A percentile compares a stretch with the other conserved stretches of the same genome.
These are phyloP conservation scores for grape (Vitis vinifera) DNA, from an alignment of 164 flowering plant species.

Conservation along the genomic window DNA sequence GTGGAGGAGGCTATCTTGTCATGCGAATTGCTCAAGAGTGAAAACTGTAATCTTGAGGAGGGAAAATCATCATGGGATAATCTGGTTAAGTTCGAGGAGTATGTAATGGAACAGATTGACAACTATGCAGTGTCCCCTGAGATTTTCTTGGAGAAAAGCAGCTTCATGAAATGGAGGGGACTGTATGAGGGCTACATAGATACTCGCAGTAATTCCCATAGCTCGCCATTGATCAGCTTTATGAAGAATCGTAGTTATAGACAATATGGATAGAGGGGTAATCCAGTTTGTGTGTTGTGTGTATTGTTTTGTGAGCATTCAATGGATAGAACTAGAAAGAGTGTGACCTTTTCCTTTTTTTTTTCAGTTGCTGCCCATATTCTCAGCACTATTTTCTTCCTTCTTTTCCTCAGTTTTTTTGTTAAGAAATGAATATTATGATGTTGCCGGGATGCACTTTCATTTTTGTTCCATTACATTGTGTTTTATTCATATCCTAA, in stretches of 20 bases:
- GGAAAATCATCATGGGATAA: conserved; percentile 1
- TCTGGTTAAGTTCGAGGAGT: conserved; percentile 28
- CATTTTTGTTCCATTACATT: too few relatives aligned
- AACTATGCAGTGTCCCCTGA: conserved; percentile 35
- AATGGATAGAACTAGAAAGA: too few relatives aligned
- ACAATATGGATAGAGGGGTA: neutral
- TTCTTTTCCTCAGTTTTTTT: too few relatives aligned
- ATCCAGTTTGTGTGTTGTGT: too few relatives aligned
- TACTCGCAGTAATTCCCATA: neutral
- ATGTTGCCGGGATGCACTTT: too few relatives aligned
- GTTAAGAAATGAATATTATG: too few relatives aligned
- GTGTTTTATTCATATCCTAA: too few relatives aligned
- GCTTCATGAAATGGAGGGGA: conserved; percentile 53
- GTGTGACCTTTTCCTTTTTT: too few relatives aligned
- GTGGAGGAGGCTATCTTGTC: conserved; percentile 46
- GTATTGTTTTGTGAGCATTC: too few relatives aligned
- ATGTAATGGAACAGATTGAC: conserved; percentile 28
- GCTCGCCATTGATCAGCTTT: conserved; percentile 14
- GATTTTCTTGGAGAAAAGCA: conserved; percentile 43
- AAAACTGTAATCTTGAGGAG: neutral
- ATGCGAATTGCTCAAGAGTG: conserved; percentile 17
- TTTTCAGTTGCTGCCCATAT: too few relatives aligned
- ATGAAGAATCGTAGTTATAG: conserved; percentile 14
- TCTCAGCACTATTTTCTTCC: too few relatives aligned
- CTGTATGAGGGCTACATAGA: conserved; percentile 21